These are phyloP conservation scores for Logfia minima DNA, from an alignment of 129 eudicot genomes.

Conservation along the genomic window DNA sequence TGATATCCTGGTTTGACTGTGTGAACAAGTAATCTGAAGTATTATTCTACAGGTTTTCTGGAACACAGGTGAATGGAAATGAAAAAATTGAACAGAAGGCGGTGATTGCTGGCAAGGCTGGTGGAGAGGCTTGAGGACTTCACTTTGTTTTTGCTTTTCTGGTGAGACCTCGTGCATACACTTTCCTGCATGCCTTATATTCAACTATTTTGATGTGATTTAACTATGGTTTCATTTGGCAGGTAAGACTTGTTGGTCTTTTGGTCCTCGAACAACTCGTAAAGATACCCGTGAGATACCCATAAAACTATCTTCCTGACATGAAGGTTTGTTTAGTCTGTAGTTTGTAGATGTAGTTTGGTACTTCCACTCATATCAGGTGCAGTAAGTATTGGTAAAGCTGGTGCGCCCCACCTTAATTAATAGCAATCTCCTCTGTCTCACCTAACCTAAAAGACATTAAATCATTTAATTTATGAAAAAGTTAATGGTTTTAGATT, in stretches of 20 bases:
- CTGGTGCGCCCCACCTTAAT: slow-evolving; percentile 33
- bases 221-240: slow-evolving; percentile 22
- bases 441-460: slow-evolving; percentile 13
- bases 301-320: slow-evolving; percentile 12
- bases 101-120: slow-evolving; percentile 51
- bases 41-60: slow-evolving; percentile 63
- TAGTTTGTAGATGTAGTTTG: slow-evolving; percentile 17
- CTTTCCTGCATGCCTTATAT: background rate
- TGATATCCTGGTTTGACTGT: background rate
- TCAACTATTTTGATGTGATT: background rate
- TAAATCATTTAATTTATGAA: background rate
- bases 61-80: slow-evolving; percentile 42
- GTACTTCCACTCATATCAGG: slow-evolving; percentile 25
- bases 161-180: slow-evolving; percentile 33
- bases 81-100: slow-evolving; percentile 56
- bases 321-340: slow-evolving; percentile 22
- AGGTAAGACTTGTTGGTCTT: slow-evolving; percentile 30
- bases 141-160: slow-evolving; percentile 6
- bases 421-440: slow-evolving; percentile 39
- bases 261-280: slow-evolving; percentile 33
- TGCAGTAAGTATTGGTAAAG: slow-evolving; percentile 33
- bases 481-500: slow-evolving; percentile 17
- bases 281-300: slow-evolving; percentile 9
- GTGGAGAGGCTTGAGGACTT: slow-evolving; percentile 51
- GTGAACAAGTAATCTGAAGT: background rate